Percentiles rank a stretch among this genome's conserved stretches.
These are phyloP conservation scores for Chaetomiaceae sp. DNA, from an alignment of 2,329 filamentous ascomycete genomes.

Conservation along the genomic window DNA sequence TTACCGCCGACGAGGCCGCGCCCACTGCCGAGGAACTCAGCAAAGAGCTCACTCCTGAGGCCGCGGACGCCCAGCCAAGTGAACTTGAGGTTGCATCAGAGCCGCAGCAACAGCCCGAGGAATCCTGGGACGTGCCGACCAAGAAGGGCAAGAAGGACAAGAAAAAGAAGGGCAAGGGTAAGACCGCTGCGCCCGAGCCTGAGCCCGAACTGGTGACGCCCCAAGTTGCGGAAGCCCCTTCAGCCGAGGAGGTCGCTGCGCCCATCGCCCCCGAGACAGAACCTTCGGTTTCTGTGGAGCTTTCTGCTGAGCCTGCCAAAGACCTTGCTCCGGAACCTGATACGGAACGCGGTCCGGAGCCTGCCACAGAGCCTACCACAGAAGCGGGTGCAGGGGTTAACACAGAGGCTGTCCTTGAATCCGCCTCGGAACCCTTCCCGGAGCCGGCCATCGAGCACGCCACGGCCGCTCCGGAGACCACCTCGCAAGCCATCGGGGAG, in stretches of 20 bases:
- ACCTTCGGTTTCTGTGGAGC: not conserved
- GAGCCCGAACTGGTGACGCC: not conserved
- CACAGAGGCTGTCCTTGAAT: too few species aligned
- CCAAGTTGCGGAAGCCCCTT: not conserved
- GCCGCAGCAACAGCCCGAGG: conserved; percentile 10
- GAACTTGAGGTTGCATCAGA: not conserved
- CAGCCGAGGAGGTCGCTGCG: not conserved
- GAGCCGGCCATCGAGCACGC: too few species aligned
- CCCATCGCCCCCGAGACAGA: not conserved
- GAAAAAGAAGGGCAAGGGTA: conserved; percentile 19
- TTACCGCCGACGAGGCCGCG: not conserved
- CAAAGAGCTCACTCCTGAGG: conserved; percentile 2
- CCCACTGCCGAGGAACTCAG: not conserved
- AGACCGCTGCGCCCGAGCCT: not conserved
- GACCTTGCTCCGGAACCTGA: too few species aligned
- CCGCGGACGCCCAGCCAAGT: conserved; percentile 7
- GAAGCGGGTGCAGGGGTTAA: too few species aligned
- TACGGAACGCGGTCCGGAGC: too few species aligned
- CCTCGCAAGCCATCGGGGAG: too few species aligned
- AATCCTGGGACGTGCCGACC: not conserved
- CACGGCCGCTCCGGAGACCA: too few species aligned
- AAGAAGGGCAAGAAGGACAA: conserved; percentile 30
- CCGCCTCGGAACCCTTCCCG: too few species aligned
- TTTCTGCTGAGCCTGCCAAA: not conserved
- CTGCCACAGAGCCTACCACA: too few species aligned